A percentile compares a stretch with the other conserved stretches of the same genome.
Evolutionary conservation across 257 asterid species (phyloP).

Genomic region (Catharanthus roseus): DNA sequence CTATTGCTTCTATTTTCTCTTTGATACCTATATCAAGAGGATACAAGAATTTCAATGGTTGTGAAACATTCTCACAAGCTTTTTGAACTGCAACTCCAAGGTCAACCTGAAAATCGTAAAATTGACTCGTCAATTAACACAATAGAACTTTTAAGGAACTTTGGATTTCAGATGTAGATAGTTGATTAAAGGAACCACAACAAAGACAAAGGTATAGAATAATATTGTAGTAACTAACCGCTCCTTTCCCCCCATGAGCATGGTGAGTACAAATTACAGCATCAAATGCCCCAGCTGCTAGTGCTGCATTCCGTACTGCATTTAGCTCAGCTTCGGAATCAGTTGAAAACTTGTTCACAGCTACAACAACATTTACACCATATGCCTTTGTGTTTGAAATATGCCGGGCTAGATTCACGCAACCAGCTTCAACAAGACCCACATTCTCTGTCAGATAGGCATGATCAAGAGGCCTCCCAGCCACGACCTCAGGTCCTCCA

Average conservation of each 20-base stretch:
- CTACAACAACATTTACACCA: slow-evolving; percentile 95
- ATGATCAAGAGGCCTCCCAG: slow-evolving; percentile 91
- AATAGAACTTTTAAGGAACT: not conserved
- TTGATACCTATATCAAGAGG: slow-evolving; percentile 75
- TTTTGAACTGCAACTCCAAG: slow-evolving; percentile 85
- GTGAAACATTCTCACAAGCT: slow-evolving; percentile 76
- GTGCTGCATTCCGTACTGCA: slow-evolving; percentile 71
- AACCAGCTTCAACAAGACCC: slow-evolving; percentile 89
- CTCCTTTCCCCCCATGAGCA: slow-evolving; percentile 99
- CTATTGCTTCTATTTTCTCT: slow-evolving; percentile 91
- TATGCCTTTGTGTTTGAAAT: slow-evolving; percentile 72
- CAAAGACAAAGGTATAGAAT: not conserved
- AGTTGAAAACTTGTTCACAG: slow-evolving; percentile 75
- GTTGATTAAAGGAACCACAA: not conserved
- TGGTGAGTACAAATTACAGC: slow-evolving; percentile 92
- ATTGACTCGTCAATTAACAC: not conserved
- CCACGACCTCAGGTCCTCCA: slow-evolving; percentile 91
- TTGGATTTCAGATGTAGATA: not conserved
- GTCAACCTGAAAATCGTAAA: slow-evolving; percentile 55
- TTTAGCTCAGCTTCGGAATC: slow-evolving; percentile 82
- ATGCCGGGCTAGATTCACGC: slow-evolving; percentile 76
- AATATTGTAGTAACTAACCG: slow-evolving; percentile 50
- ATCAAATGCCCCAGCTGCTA: slow-evolving; percentile 92
- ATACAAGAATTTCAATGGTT: slow-evolving; percentile 78
- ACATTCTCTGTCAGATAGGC: slow-evolving; percentile 88